Base-by-base conservation (phyloP, 2,329 filamentous ascomycete genomes). In the Aspergillus sp. region DNA sequence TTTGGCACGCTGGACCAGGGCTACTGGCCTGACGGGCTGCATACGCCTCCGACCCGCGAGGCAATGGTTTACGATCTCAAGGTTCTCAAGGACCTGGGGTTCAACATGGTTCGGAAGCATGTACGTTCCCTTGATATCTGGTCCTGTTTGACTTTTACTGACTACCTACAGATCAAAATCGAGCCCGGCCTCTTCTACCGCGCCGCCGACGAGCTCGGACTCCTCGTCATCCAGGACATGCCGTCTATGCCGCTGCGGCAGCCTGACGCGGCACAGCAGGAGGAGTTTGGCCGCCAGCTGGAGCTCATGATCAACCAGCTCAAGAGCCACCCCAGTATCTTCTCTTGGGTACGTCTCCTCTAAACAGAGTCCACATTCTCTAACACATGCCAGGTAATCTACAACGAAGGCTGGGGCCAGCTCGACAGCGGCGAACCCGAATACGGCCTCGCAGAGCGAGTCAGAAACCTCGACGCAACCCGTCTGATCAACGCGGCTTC, bases 381-480 rank as follows among this genome's bases (percentile, higher is more conserved):
- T 34, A 45, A 34, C 17, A 20, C 3, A 6, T 3, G 4, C 2
- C 56, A 80, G 82, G 76, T 88, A 15, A 85, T 90, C 64, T 90
- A 89, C 71, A 89, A 90, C 66, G 87, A 90, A 69, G 87, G 86
- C 44, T 90, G 87, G 87, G 87, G 85, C 2, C 87, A 90, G 65
- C 72, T 83, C 2, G 77, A 68, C 2, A 64, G 77, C 0, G 70
- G 72, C 0, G 80, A 79, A 61, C 84, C 86, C 0, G 87, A 90
- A 60, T 80, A 81, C 13, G 73, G 69, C 4, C 74, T 90, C 12
- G 83, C 85, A 0, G 76, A 82, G 1, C 69, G 80, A 0, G 80
- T 90, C 2, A 79, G 78, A 45, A 63, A 75, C 2, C 71, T 88
- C 2, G 88, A 91, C 64, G 83, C 86, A 0, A 87, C 85, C 0